These are phyloP conservation scores for Inga laurina DNA, from an alignment of 306 rosid species.

Conservation along the genomic window DNA sequence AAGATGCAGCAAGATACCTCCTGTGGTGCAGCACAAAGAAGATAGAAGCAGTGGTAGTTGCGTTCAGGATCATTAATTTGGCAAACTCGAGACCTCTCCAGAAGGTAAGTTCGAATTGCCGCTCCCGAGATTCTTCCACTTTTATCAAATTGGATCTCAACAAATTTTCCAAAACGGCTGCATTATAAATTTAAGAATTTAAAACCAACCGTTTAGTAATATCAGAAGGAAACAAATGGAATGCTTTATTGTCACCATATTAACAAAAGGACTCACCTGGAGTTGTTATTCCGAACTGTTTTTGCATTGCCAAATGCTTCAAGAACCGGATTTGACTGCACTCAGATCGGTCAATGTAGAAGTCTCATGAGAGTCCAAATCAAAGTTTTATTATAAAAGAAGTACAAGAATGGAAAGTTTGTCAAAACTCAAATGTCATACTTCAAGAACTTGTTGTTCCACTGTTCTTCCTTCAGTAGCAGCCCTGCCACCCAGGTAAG, in stretches of 20 bases:
- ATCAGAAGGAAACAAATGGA: slow-evolving; percentile 17
- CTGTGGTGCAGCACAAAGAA: slow-evolving; percentile 98
- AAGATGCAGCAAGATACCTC: slow-evolving; percentile 64
- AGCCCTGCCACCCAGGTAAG: slow-evolving; percentile 91
- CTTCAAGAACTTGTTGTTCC: slow-evolving; percentile 99
- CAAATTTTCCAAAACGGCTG: slow-evolving; percentile 99
- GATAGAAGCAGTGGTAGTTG: slow-evolving; percentile 98
- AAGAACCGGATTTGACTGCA: slow-evolving; percentile 99
- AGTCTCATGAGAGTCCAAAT: slow-evolving; percentile 29
- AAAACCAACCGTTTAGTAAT: slow-evolving; percentile 22
- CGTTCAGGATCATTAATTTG: slow-evolving; percentile 97
- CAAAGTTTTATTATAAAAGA: not conserved
- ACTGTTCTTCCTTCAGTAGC: slow-evolving; percentile 98
- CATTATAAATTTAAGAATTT: slow-evolving; percentile 39
- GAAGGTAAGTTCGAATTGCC: slow-evolving; percentile 94
- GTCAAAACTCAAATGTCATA: slow-evolving; percentile 35
- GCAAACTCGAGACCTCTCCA: slow-evolving; percentile 98
- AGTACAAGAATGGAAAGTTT: slow-evolving; percentile 10
- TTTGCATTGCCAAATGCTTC: slow-evolving; percentile 99
- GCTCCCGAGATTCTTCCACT: slow-evolving; percentile 99
- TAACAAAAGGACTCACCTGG: slow-evolving; percentile 65
- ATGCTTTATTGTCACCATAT: slow-evolving; percentile 31
- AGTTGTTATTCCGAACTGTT: slow-evolving; percentile 96
- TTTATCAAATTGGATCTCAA: slow-evolving; percentile 96
- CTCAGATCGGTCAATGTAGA: slow-evolving; percentile 29